Base-by-base conservation (phyloP, 768 basidiomycete species). In the Lentinula sp. region DNA sequence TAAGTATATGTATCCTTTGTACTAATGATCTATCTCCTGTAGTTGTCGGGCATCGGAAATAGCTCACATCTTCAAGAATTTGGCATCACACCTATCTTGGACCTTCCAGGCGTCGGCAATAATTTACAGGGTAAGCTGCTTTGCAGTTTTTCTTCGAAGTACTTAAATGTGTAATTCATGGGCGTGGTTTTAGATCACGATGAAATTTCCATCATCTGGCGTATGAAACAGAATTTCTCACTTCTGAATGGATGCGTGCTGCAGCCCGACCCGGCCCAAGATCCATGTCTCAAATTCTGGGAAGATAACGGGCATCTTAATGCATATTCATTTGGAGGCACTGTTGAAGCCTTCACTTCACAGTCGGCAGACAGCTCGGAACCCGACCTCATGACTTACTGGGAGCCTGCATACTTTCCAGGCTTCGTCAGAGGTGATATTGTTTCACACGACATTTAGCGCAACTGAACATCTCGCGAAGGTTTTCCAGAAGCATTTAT, bases 21-120 rank as follows among this genome's bases (percentile, higher is more conserved):
- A 5, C 45, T 48, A 52, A 9, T 45, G 3, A 39, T 35, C 46
- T 5, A 28, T 32, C 46, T 35, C 7, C 8, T 55, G 5, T 61
- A 71, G 72, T 69, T 73, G 16, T 76, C 74, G 4, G 74, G 74
- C 10, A 75, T 76, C 57, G 74, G 74, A 11, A 70, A 74, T 58
- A 15, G 42, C 4, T 46, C 62, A 1, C 68, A 71, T 3, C 67
- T 76, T 2, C 40, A 43, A 8, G 18, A 65, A 21, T 54, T 68
- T 35, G 70, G 70, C 6, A 73, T 75, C 59, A 54, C 66, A 35
- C 23, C 73, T 5, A 43, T 72, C 28, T 66, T 73, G 4, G 40
- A 74, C 60, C 65, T 74, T 18, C 73, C 76, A 1, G 73, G 73
- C 3, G 75, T 77, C 21, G 76, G 76, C n/a, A 65, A 40, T 9